phyloP scores from a whole-genome alignment of 192 early-diverging fungal genomes.

The Coemansia sp. region DNA sequence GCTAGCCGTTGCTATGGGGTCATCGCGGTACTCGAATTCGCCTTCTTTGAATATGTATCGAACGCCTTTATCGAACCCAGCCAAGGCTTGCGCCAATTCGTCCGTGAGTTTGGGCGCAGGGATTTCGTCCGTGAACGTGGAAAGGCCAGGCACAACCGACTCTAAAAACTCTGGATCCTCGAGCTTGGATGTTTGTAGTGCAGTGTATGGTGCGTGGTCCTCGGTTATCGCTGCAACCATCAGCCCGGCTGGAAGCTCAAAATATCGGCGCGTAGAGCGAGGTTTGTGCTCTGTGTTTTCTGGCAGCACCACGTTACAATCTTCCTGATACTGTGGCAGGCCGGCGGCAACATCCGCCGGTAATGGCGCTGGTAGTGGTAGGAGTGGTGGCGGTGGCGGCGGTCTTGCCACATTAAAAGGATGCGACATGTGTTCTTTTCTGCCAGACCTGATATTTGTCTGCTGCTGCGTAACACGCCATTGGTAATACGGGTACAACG shows the following conservation, averaged over 20 bases:
- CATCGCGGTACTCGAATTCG: constrained; percentile 17
- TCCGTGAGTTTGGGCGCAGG: constrained; percentile 6
- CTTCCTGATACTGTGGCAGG: not conserved
- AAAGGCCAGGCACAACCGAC: constrained; percentile 15
- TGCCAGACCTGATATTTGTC: not conserved
- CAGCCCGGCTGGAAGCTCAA: constrained; percentile 29
- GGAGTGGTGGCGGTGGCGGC: not conserved
- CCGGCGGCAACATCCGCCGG: not conserved
- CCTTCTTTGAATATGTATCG: constrained; percentile 34
- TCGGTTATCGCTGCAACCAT: constrained; percentile 18
- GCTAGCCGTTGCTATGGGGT: not conserved
- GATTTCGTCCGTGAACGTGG: not conserved
- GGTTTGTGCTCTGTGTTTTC: not conserved
- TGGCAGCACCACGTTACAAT: not conserved
- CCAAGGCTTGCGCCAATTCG: constrained; percentile 22
- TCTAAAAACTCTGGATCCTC: constrained; percentile 26
- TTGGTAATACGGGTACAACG: constrained; percentile 21
- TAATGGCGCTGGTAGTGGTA: not conserved
- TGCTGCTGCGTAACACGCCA: constrained; percentile 8
- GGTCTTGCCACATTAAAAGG: no score
- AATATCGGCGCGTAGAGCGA: constrained; percentile 10
- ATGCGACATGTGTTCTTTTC: no score
- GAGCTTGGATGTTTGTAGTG: constrained; percentile 8
- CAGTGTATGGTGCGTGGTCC: constrained; percentile 13
- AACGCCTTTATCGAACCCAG: constrained; percentile 26